Base-by-base conservation (phyloP, 148 eudicot genomes). In the Rhododendron simsii region DNA sequence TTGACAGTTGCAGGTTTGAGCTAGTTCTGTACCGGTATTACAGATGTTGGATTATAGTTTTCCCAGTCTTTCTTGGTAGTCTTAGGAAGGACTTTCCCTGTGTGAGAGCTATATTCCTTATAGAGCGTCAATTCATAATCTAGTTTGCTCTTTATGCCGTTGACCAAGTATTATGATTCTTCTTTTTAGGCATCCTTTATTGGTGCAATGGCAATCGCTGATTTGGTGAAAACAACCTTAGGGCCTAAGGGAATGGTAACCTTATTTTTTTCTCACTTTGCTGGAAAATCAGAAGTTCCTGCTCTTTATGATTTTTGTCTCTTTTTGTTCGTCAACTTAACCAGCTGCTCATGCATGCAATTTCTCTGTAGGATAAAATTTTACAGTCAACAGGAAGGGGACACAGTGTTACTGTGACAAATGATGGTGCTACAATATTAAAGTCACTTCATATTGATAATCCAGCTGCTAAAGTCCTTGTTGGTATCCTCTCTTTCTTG, bases 181-280 rank as follows among this genome's bases (percentile, higher is more conserved):
- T 75, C 84, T 85, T 26, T n/a, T 80, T 39, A 97, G 99, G 91
- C 98, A 26, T 93, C 98, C 33, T 97, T 94, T 86, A 86, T 95
- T 83, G 99, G 99, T 37, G 99, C 96, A 1, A 91, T 95, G 95
- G 98, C 99, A 33, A 93, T 95, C 80, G 92, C 93, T 74, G 99
- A 97, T 92, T 89, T 97, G 91, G 93, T 97, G 74, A 97, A 97
- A 92, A 97, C 98, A 82, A 97, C 99, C 78, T 89, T 97, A 82
- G 99, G 99, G 57, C 99, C 99, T 33, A 97, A 95, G 88, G 99
- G 99, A 86, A 97, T 97, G 99, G 99, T 95, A 93, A 59, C 67
- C 21, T 73, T 82, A 81, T 71, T 59, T 30, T 84, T n/a, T 69
- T 55, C 26, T 53, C 28, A 65, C 10, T 16, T 5, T 50, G 1